Evolutionary conservation across 2,329 filamentous ascomycete genomes (phyloP), one percentile per base, ranked within the genome.

Genomic region (Colletotrichum lentis): DNA sequence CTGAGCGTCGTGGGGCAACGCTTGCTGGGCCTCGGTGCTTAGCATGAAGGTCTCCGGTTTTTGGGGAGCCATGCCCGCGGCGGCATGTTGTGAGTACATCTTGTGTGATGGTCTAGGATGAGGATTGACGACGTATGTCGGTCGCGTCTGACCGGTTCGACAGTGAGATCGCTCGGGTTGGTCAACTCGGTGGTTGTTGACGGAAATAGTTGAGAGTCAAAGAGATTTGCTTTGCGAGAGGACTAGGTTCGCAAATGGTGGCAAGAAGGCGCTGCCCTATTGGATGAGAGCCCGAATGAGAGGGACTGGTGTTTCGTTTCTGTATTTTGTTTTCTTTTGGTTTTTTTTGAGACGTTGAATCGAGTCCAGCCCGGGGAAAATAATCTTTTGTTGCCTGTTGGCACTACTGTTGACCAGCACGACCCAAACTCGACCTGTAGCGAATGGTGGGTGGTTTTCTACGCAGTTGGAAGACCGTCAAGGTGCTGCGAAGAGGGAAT

Each of bases 1-100:
- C 84, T 98, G 93, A 74, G 94, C 94, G 85, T 98, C 96, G 74
- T 96, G 93, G 64, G 96, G 96, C 73, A 99, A 87, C 75, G 93
- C 95, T 83, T 97, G 94, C 83, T 98, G 95, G 70, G 96, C 95
- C 83, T 98, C 95, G 76, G 91, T 94, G 79, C 95, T 97, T 79
- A 99, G 87, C 91, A 99, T 95, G 79, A 99, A 99, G 47, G 96
- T 98, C 86, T 99, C 96, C 73, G 96, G 96, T 81, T 97, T 97
- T 83, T 97, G 94, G 71, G 92, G 92, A 75, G 92, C 91, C 93
- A 97, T 97, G 74, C 90, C 86, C 77, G 91, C 88, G 74, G 90
- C 86, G 77, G 91, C 88, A 83, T 94, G 91, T 83, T 93, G 91
- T 73, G 90, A 87, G 82, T 93, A 95, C 92, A 95, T 94, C 76